Conservation (phyloP, 768 basidiomycete genomes). For the Pulveroboletus sp. region DNA sequence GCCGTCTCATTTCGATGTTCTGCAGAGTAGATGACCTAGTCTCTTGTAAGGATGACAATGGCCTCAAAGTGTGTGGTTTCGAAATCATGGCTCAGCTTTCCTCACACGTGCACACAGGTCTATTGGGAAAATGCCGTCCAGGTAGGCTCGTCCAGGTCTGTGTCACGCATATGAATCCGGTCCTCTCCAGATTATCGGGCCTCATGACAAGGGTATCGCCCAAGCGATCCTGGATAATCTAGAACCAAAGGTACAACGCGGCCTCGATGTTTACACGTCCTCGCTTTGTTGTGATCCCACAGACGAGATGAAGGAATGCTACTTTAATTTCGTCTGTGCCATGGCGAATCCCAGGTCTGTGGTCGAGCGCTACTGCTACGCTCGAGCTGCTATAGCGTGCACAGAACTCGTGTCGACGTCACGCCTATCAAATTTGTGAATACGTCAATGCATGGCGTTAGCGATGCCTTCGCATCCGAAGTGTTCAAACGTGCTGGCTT, state of each 20-base stretch:
- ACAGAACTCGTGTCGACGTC: slow-evolving; percentile 8
- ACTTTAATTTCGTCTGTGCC: slow-evolving; percentile 42
- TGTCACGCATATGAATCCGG: background rate
- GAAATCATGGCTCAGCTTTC: background rate
- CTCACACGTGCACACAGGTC: slow-evolving; percentile 43
- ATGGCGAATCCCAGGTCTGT: slow-evolving; percentile 19
- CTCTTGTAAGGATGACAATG: slow-evolving; percentile 66
- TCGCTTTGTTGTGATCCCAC: slow-evolving; percentile 53
- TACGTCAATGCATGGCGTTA: slow-evolving; percentile 90
- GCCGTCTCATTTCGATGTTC: background rate
- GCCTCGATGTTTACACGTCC: slow-evolving; percentile 34
- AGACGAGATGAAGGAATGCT: slow-evolving; percentile 51
- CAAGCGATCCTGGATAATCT: slow-evolving; percentile 57
- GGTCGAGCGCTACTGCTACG: background rate
- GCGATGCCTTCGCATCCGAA: slow-evolving; percentile 54
- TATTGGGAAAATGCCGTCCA: slow-evolving; percentile 90
- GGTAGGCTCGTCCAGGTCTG: slow-evolving; percentile 33
- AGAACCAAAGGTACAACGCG: slow-evolving; percentile 45
- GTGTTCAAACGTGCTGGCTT: slow-evolving; percentile 62
- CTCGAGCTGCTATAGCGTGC: background rate
- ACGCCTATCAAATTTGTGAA: slow-evolving; percentile 61
- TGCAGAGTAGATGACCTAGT: background rate
- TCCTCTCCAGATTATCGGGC: slow-evolving; percentile 64
- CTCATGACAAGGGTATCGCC: slow-evolving; percentile 79
- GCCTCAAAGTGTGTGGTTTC: slow-evolving; percentile 60